These are phyloP conservation scores for Hordeum pubiflorum DNA, from an alignment of 202 grass and related monocot species.

Conservation along the genomic window DNA sequence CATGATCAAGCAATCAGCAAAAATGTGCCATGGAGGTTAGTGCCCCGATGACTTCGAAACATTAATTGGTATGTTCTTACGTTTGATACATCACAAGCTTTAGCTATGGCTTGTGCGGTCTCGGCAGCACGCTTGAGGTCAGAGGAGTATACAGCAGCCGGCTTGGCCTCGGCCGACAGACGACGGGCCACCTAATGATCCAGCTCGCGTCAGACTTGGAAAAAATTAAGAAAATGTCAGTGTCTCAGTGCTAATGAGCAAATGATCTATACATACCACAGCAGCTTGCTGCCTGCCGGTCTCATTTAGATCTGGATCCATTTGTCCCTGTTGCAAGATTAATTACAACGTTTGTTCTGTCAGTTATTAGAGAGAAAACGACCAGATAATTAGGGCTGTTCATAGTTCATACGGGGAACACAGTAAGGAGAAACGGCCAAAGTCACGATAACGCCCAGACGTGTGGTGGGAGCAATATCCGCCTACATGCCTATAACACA, in stretches of 20 bases:
- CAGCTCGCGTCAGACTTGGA: neutral
- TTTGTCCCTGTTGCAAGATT: slow-evolving; percentile 36
- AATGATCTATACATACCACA: slow-evolving; percentile 34
- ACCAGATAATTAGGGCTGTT: neutral
- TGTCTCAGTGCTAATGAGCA: neutral
- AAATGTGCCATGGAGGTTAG: neutral
- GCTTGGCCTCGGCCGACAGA: slow-evolving; percentile 53
- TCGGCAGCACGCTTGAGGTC: slow-evolving; percentile 60
- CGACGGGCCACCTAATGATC: slow-evolving; percentile 44
- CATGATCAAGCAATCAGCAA: neutral
- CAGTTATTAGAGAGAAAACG: neutral
- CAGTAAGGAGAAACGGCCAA: too few species aligned
- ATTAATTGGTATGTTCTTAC: neutral
- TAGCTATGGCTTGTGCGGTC: slow-evolving; percentile 50
- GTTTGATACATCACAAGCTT: slow-evolving; percentile 33
- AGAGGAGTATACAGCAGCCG: slow-evolving; percentile 55
- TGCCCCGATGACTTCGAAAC: neutral
- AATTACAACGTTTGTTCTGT: neutral
- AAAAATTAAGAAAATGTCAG: neutral
- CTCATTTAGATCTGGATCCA: slow-evolving; percentile 76
- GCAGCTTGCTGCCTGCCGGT: slow-evolving; percentile 45
- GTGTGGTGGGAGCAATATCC: too few species aligned
- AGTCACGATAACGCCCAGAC: too few species aligned
- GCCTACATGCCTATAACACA: too few species aligned
- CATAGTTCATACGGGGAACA: too few species aligned